Base-by-base conservation (phyloP, 371 early-diverging fungal species). In the Mortierella sp. region DNA sequence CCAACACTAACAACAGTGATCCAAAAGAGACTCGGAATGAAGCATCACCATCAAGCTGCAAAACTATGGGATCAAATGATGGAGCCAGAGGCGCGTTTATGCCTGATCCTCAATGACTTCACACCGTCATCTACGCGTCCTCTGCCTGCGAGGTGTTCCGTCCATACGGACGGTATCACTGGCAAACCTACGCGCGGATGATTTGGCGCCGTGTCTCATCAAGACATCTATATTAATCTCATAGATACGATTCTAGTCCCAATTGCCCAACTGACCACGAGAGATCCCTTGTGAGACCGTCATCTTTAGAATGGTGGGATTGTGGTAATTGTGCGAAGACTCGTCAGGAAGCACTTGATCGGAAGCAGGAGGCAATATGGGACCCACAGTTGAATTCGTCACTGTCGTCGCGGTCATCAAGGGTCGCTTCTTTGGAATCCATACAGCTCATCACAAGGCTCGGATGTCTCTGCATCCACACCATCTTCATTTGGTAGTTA, bases 31-130 rank as follows among this genome's bases (percentile, higher is more conserved):
- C 62, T 62, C 30, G 69, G 56, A 23, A 52, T 68, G 43, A 54
- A 23, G 19, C 61, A 61, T 10, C 68, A 68, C 38, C 62, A 68
- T 10, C 27, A 61, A 27, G 68, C 61, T 30, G 48, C 45, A 7
- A 56, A 52, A 28, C n/a, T 30, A 10, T 72, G 72, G 72, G 54
- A 66, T 26, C 19, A 39, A 34, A 57, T 28, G 18, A 41, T 67
- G n/a, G 59, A 61, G 10, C 67, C 72, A 30, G 72, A 72, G 26
- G 63, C 56, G 6, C 72, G 72, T 7, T 57, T 58, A 3, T 63
- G 67, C 38, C 56, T 72, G 62, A 62, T 72, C 50, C 48, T 72
- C 28, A 72, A 72, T 28, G 58, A 67, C 6, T 72, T 67, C 59
- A 52, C 72, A 23, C 46, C n/a, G 42, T 72, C 50, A 66, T 72